Conservation (phyloP, 192 early-diverging fungal species). For the Bifiguratus adelaidae region DNA sequence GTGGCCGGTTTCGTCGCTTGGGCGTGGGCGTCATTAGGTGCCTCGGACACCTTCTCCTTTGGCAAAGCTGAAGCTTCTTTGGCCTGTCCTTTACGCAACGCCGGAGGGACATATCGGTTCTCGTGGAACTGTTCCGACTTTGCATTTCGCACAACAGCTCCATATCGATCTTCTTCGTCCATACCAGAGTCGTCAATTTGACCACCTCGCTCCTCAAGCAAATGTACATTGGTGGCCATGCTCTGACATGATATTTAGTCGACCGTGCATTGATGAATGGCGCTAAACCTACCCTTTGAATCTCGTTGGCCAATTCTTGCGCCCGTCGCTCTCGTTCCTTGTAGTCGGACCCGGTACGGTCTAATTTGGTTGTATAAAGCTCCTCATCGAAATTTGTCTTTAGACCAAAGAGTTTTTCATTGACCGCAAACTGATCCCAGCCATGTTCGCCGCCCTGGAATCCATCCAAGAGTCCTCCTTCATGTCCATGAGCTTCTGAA, state of each 20-base stretch:
- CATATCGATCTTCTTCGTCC: conserved; percentile 90
- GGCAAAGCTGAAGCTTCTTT: conserved; percentile 23
- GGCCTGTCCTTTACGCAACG: conserved; percentile 45
- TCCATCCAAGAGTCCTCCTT: conserved; percentile 6
- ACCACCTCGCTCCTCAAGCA: conserved; percentile 83
- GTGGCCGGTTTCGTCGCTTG: background rate
- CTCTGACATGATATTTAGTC: conserved; percentile 17
- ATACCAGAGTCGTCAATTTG: conserved; percentile 46
- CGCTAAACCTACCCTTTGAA: conserved; percentile 50
- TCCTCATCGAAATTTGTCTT: conserved; percentile 94
- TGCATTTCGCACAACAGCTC: conserved; percentile 67
- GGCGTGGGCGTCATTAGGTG: too few species aligned
- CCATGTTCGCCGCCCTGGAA: conserved; percentile 11
- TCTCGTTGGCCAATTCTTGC: conserved; percentile 80
- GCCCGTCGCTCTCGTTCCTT: conserved; percentile 85
- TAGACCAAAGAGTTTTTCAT: conserved; percentile 90
- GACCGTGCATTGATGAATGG: background rate
- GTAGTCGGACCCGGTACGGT: conserved; percentile 72
- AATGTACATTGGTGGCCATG: conserved; percentile 66
- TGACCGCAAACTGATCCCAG: conserved; percentile 97
- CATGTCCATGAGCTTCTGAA: conserved; percentile 4
- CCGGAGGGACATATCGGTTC: conserved; percentile 85
- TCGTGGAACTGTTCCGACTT: too few species aligned
- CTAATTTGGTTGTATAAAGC: conserved; percentile 90
- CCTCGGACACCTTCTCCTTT: too few species aligned